Evolutionary conservation across 441 rosid species (phyloP).

Genomic region (Rhodomyrtus psidioides): DNA sequence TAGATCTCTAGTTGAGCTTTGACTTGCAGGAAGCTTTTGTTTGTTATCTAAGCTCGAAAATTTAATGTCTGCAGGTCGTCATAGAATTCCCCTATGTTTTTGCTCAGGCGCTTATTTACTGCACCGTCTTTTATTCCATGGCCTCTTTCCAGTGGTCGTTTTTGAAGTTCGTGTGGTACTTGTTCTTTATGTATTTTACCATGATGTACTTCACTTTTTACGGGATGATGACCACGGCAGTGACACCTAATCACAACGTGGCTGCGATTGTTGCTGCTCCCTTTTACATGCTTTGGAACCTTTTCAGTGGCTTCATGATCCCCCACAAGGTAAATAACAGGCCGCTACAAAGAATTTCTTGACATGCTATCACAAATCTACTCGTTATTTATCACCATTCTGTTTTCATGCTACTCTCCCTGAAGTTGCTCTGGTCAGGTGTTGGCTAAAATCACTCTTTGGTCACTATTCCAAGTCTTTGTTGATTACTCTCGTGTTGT

Average conservation of each 20-base stretch:
- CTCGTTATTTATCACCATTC: not conserved
- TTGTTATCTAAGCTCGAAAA: not conserved
- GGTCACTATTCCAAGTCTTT: not conserved
- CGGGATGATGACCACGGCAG: conserved; percentile 97
- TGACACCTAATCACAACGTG: conserved; percentile 95
- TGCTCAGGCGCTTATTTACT: conserved; percentile 65
- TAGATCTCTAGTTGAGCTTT: not conserved
- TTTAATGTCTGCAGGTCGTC: conserved; percentile 43
- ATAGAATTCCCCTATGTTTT: conserved; percentile 95
- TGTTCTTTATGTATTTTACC: conserved; percentile 91
- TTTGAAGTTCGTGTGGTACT: conserved; percentile 82
- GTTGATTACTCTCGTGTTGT: not conserved
- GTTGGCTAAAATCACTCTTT: not conserved
- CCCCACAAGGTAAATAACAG: conserved; percentile 67
- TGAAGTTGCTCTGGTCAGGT: too few relatives aligned
- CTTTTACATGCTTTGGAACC: conserved; percentile 98
- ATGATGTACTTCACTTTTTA: conserved; percentile 91
- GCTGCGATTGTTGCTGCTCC: conserved; percentile 93
- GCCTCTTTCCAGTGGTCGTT: conserved; percentile 84
- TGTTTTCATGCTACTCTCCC: too few relatives aligned
- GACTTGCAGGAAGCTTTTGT: not conserved
- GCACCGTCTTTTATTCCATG: conserved; percentile 79
- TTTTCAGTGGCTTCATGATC: conserved; percentile 97
- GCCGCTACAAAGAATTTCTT: not conserved
- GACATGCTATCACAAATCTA: not conserved